Evolutionary conservation across 345 rosid species (phyloP), one percentile per base, ranked within the genome.

Genomic region (Syzygium oleosum): DNA sequence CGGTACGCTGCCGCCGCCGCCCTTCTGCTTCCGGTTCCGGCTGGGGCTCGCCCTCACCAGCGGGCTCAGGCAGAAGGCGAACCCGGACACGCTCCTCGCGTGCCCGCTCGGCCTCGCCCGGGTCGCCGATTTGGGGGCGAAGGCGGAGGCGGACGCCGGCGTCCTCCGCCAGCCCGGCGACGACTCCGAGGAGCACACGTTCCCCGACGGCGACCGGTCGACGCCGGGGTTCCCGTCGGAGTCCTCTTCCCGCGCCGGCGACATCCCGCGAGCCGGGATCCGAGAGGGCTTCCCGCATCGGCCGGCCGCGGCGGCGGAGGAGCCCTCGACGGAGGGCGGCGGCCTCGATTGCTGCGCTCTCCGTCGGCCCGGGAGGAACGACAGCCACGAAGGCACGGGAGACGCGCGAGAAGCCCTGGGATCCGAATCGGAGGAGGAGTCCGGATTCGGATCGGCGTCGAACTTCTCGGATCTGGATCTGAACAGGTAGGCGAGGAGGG

Each of bases 21-120:
- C 88, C 49, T 84, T 84, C 78, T 86, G 86, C 83, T 88, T 94
- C 94, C 97, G 92, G 54, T 92, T 89, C 87, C 91, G 90, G 87
- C 89, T 93, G 52, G 99, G 99, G 88, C 98, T 98, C 54, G 97
- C 93, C 90, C 99, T 93, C 84, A 97, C 97, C 29, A 98, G 90
- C 51, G 99, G 99, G 88, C 98, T 97, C 91, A 98, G 88, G 89
- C 99, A 98, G 90, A 98, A 87, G 22, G 86, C 86, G 34, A 87
- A 46, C 29, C 89, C 59, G 10, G 89, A n/a, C n/a, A 52, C 34
- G 78, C 78, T 85, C 53, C 22, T 43, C 29, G 52, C 15, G 79
- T 51, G 61, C 46, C 46, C 46, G 51, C 86, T 56, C 31, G 86
- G 29, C 55, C 84, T 68, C 59, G 54, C 34, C 22, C 84, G 87